Conservation (phyloP, 2,329 filamentous ascomycete species). For the Paecilomyces niveus region DNA sequence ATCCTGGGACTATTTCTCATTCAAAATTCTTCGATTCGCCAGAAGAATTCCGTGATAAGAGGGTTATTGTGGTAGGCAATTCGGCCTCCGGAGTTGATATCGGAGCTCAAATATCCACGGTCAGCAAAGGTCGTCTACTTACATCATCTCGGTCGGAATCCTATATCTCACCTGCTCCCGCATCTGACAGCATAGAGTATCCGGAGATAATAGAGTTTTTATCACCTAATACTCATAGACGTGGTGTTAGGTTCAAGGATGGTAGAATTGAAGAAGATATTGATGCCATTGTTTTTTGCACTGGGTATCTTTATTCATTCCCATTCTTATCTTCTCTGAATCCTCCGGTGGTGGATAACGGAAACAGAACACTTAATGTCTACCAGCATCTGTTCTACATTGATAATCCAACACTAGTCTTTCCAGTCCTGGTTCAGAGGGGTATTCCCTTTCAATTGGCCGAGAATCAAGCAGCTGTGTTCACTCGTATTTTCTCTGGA, state of each 20-base stretch:
- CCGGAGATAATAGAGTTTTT: conserved; percentile 49
- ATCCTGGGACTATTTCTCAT: conserved; percentile 59
- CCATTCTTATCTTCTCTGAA: conserved; percentile 56
- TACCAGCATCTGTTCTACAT: conserved; percentile 77
- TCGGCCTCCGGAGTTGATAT: conserved; percentile 81
- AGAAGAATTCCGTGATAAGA: conserved; percentile 57
- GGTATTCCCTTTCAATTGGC: conserved; percentile 79
- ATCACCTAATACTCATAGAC: conserved; percentile 44
- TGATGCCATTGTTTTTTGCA: conserved; percentile 78
- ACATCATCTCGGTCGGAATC: conserved; percentile 52
- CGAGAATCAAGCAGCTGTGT: conserved; percentile 70
- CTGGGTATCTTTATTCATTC: conserved; percentile 79
- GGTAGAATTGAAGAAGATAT: conserved; percentile 59
- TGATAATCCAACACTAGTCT: conserved; percentile 67
- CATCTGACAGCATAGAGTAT: conserved; percentile 50
- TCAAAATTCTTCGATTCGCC: conserved; percentile 73
- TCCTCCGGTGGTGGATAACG: conserved; percentile 58
- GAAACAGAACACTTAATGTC: conserved; percentile 61
- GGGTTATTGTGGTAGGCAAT: conserved; percentile 77
- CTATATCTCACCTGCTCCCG: conserved; percentile 30
- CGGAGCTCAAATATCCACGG: conserved; percentile 61
- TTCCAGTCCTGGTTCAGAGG: conserved; percentile 68
- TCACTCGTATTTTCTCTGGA: conserved; percentile 71
- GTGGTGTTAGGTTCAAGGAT: conserved; percentile 60
- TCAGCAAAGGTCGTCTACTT: conserved; percentile 56